Base-by-base conservation (phyloP, 2,329 filamentous ascomycete species). In the Colletotrichum camelliae region DNA sequence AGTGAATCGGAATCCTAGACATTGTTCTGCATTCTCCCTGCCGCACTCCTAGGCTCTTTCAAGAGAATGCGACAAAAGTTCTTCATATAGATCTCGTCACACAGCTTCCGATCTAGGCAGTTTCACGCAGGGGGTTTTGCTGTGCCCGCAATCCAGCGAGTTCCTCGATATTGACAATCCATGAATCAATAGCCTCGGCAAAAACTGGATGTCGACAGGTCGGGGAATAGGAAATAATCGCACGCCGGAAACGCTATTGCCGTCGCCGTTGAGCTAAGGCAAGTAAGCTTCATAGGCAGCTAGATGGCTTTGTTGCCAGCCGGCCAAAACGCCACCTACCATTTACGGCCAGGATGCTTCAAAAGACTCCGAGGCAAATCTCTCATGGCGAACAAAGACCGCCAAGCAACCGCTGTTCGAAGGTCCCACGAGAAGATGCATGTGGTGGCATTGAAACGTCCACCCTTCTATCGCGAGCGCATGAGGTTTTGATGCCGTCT, bases 81-180 rank as follows among this genome's bases (percentile, higher is more conserved):
- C n/a, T 52, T 24, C n/a, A 52, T 1, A 52, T 7, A 0, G 43
- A 10, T 10, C 43, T 21, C 6, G 13, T 52, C n/a, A 21, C n/a
- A 7, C 0, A 52, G 2, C 0, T 52, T 52, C n/a, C 43, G 13
- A 52, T 24, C n/a, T 52, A 1, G 43, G 6, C 10, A 4, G 13
- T 52, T 13, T 21, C 0, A 52, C n/a, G 43, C 43, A 52, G n/a
- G 21, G 43, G 43, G 43, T 0, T 21, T 52, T 21, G 43, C 43
- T 52, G 2, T 1, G 3, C 43, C 43, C 10, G 12, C 2, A 21
- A 52, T 24, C 43, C 43, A 21, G n/a, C n/a, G 12, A 2, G n/a
- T 13, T 21, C 10, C 43, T 21, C 43, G n/a, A 52, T 2, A 5
- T 13, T 52, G 12, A 13, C 43, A 52, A 43, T 18, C 16, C 35